Conservation (phyloP, 257 asterid genomes). For the Parsonsia alboflavescens region DNA sequence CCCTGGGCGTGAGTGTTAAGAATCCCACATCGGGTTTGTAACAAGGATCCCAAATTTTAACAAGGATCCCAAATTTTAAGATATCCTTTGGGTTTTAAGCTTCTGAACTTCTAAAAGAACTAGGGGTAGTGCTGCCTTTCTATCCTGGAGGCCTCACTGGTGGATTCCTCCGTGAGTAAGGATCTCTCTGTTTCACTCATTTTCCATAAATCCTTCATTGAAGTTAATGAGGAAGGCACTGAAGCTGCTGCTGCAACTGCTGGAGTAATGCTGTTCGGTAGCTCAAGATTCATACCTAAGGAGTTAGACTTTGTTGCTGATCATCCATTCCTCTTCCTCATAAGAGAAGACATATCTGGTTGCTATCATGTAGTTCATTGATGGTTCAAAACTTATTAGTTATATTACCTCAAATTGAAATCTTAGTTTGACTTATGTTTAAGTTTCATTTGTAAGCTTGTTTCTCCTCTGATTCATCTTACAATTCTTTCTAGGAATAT, state of each 20-base stretch:
- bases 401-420: too few relatives aligned
- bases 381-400: too few relatives aligned
- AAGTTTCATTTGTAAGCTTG: too few relatives aligned
- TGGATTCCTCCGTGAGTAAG: constrained; percentile 20
- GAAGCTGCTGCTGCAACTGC: constrained; percentile 14
- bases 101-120: constrained; percentile 22
- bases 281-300: too few relatives aligned
- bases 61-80: constrained; percentile 30
- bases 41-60: too few relatives aligned
- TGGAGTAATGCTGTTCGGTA: too few relatives aligned
- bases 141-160: constrained; percentile 32
- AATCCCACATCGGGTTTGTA: too few relatives aligned
- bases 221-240: constrained; percentile 37
- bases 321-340: constrained; percentile 26
- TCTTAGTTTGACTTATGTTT: too few relatives aligned
- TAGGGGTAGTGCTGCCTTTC: constrained; percentile 34
- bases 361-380: too few relatives aligned
- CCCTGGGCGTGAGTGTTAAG: too few relatives aligned
- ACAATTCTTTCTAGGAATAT: too few relatives aligned
- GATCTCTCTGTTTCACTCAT: constrained; percentile 32
- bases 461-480: too few relatives aligned
- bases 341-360: constrained; percentile 27
- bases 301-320: constrained; percentile 23
- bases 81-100: constrained; percentile 29
- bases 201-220: constrained; percentile 37